Percentiles rank a stretch among this genome's conserved stretches.
Conservation (phyloP, 345 rosid species). For the Gynandropsis gynandra region DNA sequence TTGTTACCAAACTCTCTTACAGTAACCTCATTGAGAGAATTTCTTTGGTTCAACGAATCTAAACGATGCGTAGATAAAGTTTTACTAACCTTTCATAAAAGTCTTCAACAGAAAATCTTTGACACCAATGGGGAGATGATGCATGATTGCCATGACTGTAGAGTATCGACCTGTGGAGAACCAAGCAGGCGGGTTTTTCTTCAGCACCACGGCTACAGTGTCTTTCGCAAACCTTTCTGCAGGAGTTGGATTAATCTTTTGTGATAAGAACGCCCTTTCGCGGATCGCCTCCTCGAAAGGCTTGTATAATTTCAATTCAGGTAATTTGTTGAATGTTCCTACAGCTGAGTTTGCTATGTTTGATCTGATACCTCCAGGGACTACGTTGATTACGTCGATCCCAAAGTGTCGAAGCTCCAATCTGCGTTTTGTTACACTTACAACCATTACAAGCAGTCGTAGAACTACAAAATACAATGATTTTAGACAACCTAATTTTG, state of each 20-base stretch:
- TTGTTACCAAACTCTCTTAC: too few species aligned
- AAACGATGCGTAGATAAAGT: too few species aligned
- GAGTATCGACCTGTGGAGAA: constrained; percentile 61
- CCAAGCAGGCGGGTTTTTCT: constrained; percentile 73
- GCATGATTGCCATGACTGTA: constrained; percentile 40
- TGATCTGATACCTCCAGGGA: constrained; percentile 74
- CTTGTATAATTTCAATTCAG: constrained; percentile 73
- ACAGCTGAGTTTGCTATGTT: constrained; percentile 64
- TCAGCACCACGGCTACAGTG: constrained; percentile 50
- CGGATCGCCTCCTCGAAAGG: constrained; percentile 53
- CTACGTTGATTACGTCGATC: constrained; percentile 65
- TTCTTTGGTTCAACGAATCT: too few species aligned
- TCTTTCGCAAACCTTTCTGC: constrained; percentile 61
- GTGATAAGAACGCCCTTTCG: constrained; percentile 51
- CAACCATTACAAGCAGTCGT: constrained; percentile 6
- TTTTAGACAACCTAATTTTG: too few species aligned
- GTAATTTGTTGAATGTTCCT: constrained; percentile 50
- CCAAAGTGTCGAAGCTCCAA: constrained; percentile 76
- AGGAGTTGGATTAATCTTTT: constrained; percentile 49
- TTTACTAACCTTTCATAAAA: constrained; percentile 37
- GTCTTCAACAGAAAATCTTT: constrained; percentile 47
- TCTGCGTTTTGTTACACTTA: constrained; percentile 37
- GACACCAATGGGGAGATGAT: constrained; percentile 58
- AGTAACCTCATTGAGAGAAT: too few species aligned
- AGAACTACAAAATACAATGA: too few species aligned